Evolutionary conservation across 2,329 filamentous ascomycete species (phyloP).

Genomic region (Ceratocystis papillata): DNA sequence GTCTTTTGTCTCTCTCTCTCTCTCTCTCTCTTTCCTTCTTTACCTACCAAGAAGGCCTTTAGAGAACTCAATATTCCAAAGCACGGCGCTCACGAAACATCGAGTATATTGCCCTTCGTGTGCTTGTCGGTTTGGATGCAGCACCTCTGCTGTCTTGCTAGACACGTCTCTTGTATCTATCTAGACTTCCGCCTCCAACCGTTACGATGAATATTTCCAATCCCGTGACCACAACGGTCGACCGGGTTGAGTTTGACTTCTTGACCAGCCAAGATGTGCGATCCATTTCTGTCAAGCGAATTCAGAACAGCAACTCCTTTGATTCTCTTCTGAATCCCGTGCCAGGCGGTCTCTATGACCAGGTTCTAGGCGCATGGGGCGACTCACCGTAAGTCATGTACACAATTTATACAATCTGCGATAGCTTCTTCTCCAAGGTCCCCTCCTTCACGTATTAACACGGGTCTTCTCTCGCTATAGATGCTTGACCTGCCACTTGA

Average conservation of each 20-base stretch:
- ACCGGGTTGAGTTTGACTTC: constrained; percentile 81
- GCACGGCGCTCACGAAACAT: background rate
- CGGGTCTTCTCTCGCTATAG: constrained; percentile 36
- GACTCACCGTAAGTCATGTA: constrained; percentile 56
- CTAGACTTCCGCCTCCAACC: background rate
- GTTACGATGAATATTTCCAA: constrained; percentile 58
- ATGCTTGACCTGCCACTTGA: constrained; percentile 85
- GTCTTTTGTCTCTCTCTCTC: background rate
- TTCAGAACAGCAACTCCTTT: constrained; percentile 89
- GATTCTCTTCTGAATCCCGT: constrained; percentile 83
- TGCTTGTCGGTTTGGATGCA: background rate
- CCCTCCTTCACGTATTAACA: constrained; percentile 16
- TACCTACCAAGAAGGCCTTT: background rate
- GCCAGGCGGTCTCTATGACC: constrained; percentile 83
- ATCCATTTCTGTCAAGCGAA: constrained; percentile 81
- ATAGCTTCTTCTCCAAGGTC: background rate
- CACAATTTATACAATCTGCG: background rate
- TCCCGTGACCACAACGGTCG: constrained; percentile 71
- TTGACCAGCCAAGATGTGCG: constrained; percentile 74
- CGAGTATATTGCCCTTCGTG: background rate
- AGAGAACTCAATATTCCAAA: background rate
- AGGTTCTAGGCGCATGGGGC: constrained; percentile 79
- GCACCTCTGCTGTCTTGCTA: constrained; percentile 2
- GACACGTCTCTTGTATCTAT: background rate
- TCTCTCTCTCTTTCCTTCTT: background rate